Conservation (phyloP, 2,329 filamentous ascomycete species). For the Cordyceps cateniannulata region DNA sequence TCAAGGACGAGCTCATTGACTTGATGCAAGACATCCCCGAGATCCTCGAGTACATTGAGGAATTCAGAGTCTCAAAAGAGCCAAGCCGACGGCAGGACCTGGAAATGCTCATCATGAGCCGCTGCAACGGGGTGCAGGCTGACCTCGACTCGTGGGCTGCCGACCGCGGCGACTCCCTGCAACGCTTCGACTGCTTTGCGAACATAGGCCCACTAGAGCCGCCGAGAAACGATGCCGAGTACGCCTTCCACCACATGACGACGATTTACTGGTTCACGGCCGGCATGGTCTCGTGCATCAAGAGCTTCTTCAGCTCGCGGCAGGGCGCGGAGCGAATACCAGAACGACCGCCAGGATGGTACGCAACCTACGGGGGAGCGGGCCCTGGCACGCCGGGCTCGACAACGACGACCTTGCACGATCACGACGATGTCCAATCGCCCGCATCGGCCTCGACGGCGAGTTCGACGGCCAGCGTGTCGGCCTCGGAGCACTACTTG, state of each 20-base stretch:
- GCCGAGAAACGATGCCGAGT: constrained; percentile 14
- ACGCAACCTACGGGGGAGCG: neutral
- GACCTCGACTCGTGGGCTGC: constrained; percentile 14
- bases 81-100: neutral
- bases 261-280: constrained; percentile 15
- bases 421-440: neutral
- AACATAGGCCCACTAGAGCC: constrained; percentile 7
- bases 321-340: constrained; percentile 3
- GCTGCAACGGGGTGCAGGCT: constrained; percentile 11
- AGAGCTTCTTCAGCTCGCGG: constrained; percentile 7
- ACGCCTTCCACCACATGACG: constrained; percentile 14
- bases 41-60: constrained; percentile 23
- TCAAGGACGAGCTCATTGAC: constrained; percentile 25
- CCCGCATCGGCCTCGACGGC: neutral
- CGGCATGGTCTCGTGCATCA: constrained; percentile 9
- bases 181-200: constrained; percentile 14
- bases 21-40: constrained; percentile 24
- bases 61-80: constrained; percentile 17
- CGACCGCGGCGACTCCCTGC: constrained; percentile 11
- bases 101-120: constrained; percentile 12
- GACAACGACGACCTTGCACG: neutral
- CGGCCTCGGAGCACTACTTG: constrained; percentile 6
- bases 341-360: neutral
- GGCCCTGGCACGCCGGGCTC: neutral
- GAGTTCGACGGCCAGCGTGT: neutral